These are phyloP conservation scores for Xylaria sp. DNA, from an alignment of 2,329 filamentous ascomycete species.

Conservation along the genomic window DNA sequence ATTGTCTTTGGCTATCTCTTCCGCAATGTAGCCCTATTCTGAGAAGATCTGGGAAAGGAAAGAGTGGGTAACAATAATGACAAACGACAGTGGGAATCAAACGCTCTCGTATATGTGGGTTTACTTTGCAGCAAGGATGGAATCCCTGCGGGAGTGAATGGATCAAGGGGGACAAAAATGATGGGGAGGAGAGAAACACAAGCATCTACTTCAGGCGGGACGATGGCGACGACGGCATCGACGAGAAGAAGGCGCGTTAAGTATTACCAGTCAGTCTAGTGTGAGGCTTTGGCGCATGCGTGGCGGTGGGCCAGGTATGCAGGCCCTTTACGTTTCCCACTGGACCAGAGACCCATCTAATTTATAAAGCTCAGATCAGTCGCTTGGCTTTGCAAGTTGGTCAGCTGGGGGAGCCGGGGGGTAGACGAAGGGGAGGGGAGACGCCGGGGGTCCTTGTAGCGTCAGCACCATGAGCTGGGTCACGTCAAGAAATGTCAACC, in stretches of 20 bases:
- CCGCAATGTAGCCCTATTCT: constrained; percentile 23
- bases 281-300: constrained; percentile 43
- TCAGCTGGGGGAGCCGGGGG: constrained; percentile 23
- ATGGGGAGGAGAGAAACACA: constrained; percentile 20
- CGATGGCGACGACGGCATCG: constrained; percentile 18
- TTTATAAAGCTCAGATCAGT: constrained; percentile 36
- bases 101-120: constrained; percentile 14
- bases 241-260: constrained; percentile 30
- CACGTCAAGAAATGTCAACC: constrained; percentile 20
- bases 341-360: constrained; percentile 33
- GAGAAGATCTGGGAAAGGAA: constrained; percentile 2
- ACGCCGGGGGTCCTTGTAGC: constrained; percentile 12
- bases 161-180: constrained; percentile 5
- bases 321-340: constrained; percentile 33
- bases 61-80: constrained; percentile 12
- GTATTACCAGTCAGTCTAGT: constrained; percentile 42
- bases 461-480: constrained; percentile 21
- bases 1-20: constrained; percentile 12
- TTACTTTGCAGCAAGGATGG: constrained; percentile 11
- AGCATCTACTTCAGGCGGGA: constrained; percentile 26
- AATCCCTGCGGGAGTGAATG: constrained; percentile 19
- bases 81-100: constrained; percentile 1
- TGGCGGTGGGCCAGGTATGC: constrained; percentile 38
- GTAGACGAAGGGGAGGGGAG: background rate
- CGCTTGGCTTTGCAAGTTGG: constrained; percentile 27